These are phyloP conservation scores for Neonectria ditissima DNA, from an alignment of 2,329 filamentous ascomycete genomes.

Conservation along the genomic window DNA sequence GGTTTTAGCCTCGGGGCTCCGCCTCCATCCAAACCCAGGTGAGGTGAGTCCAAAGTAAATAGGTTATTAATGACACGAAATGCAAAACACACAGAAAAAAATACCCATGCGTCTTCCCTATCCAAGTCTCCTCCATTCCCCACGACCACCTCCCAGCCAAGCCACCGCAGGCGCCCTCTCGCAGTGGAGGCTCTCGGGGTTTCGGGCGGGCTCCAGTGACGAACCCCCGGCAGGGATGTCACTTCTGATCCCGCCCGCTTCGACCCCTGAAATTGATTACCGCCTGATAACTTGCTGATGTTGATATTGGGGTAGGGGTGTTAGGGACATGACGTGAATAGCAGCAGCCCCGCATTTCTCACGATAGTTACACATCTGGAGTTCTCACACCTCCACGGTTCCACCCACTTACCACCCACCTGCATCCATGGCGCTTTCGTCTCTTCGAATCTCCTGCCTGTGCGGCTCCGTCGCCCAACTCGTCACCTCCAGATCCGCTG, in stretches of 20 bases:
- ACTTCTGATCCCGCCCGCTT: background rate
- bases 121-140: background rate
- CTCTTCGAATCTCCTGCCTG: slow-evolving; percentile 28
- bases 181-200: slow-evolving; percentile 6
- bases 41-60: slow-evolving; percentile 1
- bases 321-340: background rate
- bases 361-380: background rate
- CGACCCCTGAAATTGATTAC: slow-evolving; percentile 26
- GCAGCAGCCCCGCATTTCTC: slow-evolving; percentile 4
- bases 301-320: background rate
- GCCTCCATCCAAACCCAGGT: background rate
- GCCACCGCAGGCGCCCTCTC: slow-evolving; percentile 10
- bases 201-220: slow-evolving; percentile 13
- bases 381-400: background rate
- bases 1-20: slow-evolving; percentile 9
- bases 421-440: background rate
- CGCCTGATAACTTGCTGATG: background rate
- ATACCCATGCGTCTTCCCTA: background rate
- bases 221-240: slow-evolving; percentile 21
- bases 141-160: background rate
- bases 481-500: slow-evolving; percentile 6
- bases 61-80: background rate
- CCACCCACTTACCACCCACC: background rate
- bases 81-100: slow-evolving; percentile 7
- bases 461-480: slow-evolving; percentile 21